A percentile compares a stretch with the other conserved stretches of the same genome.
Evolutionary conservation across 176 grass and related monocot species (phyloP).

Genomic region (Eremochloa ophiuroides): DNA sequence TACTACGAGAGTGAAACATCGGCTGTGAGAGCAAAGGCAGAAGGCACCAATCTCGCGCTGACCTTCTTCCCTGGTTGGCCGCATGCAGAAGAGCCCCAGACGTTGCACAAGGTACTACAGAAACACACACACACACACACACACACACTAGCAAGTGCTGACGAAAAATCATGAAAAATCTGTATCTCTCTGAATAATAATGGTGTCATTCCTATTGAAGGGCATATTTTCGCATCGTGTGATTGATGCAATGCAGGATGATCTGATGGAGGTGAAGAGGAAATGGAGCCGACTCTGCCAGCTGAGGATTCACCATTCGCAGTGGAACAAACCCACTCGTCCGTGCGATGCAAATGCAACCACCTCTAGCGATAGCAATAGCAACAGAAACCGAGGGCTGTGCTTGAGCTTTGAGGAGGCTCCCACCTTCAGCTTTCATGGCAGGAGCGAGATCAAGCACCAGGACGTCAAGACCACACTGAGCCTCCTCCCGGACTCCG

Average conservation of each 20-base stretch:
- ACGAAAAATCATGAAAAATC: too few relatives aligned
- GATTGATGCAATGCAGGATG: constrained; percentile 33
- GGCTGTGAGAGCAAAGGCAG: constrained; percentile 15
- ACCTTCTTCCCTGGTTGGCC: constrained; percentile 56
- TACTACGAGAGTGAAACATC: constrained; percentile 59
- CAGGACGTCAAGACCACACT: constrained; percentile 8
- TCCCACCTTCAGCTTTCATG: too few relatives aligned
- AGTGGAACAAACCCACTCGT: not conserved
- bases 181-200: not conserved
- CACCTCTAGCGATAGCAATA: not conserved
- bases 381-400: not conserved
- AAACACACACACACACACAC: not conserved
- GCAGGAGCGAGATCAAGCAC: not conserved
- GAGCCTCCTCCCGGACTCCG: constrained; percentile 37
- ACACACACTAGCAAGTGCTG: not conserved
- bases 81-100: constrained; percentile 35
- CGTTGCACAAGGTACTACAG: constrained; percentile 41
- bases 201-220: not conserved
- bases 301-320: constrained; percentile 50
- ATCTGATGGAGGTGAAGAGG: constrained; percentile 50
- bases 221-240: not conserved
- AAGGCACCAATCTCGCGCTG: constrained; percentile 24
- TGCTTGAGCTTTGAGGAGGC: too few relatives aligned
- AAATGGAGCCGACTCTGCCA: constrained; percentile 65
- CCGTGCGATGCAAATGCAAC: constrained; percentile 4